Evolutionary conservation across 345 rosid genomes (phyloP).

Genomic region (Aegle marmelos): DNA sequence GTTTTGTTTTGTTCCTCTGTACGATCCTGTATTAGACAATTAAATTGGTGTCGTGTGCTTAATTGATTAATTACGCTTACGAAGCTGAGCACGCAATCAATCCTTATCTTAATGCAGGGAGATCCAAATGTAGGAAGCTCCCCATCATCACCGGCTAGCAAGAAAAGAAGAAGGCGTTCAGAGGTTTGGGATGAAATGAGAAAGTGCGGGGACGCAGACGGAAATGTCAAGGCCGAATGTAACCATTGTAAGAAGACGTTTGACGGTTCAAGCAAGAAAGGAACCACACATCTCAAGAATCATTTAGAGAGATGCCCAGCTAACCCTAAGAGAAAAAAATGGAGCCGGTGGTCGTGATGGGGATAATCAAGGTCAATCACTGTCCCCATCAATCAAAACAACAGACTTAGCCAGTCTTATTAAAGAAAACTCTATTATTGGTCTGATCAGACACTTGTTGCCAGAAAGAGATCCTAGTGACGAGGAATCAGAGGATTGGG

Average conservation of each 20-base stretch:
- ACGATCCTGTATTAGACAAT: no score
- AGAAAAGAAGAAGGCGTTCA: background rate
- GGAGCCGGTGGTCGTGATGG: background rate
- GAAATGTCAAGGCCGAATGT: background rate
- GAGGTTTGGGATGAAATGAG: background rate
- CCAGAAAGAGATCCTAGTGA: background rate
- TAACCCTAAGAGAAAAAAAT: background rate
- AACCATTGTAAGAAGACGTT: background rate
- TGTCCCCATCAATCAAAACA: no score
- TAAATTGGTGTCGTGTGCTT: no score
- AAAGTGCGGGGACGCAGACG: background rate
- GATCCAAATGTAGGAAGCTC: no score
- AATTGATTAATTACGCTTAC: no score
- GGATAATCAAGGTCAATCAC: background rate
- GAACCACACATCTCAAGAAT: conserved; percentile 1
- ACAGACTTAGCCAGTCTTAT: no score
- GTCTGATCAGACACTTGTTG: background rate
- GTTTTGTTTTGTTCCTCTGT: no score
- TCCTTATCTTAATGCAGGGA: no score
- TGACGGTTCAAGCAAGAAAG: background rate
- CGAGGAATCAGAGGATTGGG: no score
- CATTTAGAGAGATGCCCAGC: background rate
- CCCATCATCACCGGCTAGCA: background rate
- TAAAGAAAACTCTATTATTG: background rate
- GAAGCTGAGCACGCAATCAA: no score